These are phyloP conservation scores for Pterocarpus santalinus DNA, from an alignment of 306 rosid species.

Conservation along the genomic window DNA sequence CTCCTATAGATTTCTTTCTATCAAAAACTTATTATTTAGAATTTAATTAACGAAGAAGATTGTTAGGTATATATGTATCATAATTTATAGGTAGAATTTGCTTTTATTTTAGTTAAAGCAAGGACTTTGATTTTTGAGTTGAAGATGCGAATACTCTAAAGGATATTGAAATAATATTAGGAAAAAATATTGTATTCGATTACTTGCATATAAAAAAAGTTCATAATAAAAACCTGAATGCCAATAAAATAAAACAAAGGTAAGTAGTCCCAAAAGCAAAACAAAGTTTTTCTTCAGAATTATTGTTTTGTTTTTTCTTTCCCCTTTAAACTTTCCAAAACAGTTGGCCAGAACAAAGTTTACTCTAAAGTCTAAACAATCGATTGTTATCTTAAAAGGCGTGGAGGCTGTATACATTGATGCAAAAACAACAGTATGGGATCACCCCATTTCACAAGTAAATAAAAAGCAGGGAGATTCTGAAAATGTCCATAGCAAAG, in stretches of 20 bases:
- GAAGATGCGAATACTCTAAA: not conserved
- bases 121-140: not conserved
- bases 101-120: slow-evolving; percentile 8
- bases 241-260: not conserved
- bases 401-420: not conserved
- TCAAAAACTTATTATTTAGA: not conserved
- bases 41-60: not conserved
- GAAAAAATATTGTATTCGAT: too few relatives aligned
- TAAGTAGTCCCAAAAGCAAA: not conserved
- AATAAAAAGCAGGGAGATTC: not conserved
- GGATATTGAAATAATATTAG: too few relatives aligned
- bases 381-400: slow-evolving; percentile 17
- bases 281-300: not conserved
- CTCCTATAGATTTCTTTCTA: not conserved
- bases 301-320: too few relatives aligned
- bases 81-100: not conserved
- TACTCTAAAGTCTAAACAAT: not conserved
- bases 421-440: not conserved
- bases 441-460: slow-evolving; percentile 12
- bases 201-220: too few relatives aligned
- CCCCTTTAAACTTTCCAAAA: not conserved
- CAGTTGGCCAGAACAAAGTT: not conserved
- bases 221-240: too few relatives aligned
- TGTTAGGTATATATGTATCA: not conserved
- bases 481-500: not conserved